phyloP scores from a whole-genome alignment of 306 rosid species.

The Spatholobus suberectus region DNA sequence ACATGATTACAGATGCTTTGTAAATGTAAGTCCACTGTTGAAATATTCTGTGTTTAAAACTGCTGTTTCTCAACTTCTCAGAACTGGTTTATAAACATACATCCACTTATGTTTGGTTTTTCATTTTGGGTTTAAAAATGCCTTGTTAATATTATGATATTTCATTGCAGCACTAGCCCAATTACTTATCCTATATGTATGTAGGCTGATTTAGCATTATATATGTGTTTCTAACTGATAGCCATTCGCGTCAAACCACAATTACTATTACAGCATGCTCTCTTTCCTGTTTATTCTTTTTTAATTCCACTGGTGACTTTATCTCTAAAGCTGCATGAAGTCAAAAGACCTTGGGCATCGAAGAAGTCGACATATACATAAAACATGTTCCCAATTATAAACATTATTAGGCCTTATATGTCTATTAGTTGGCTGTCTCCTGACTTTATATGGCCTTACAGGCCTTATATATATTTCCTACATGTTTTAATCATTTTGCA shows the following conservation, averaged over 20 bases:
- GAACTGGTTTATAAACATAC: background rate
- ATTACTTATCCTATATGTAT: background rate
- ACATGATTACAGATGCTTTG: constrained; percentile 18
- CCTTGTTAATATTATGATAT: background rate
- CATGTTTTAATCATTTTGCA: constrained; percentile 27
- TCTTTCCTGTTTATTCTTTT: background rate
- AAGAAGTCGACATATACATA: background rate
- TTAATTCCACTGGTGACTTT: background rate
- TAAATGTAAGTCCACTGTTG: background rate
- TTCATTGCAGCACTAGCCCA: constrained; percentile 8
- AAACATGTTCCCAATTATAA: background rate
- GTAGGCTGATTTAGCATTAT: background rate
- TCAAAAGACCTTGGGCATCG: background rate
- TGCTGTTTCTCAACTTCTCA: background rate
- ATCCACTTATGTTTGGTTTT: background rate
- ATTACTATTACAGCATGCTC: background rate
- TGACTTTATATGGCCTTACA: background rate
- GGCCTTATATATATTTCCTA: background rate
- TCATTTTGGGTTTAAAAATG: constrained; percentile 2
- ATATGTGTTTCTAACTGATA: background rate
- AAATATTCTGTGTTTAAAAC: background rate
- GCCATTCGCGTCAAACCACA: background rate
- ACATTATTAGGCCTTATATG: background rate
- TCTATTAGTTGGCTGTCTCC: background rate
- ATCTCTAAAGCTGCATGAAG: background rate